phyloP scores from a whole-genome alignment of 176 grass and related monocot genomes.

The Eleusine coracana region DNA sequence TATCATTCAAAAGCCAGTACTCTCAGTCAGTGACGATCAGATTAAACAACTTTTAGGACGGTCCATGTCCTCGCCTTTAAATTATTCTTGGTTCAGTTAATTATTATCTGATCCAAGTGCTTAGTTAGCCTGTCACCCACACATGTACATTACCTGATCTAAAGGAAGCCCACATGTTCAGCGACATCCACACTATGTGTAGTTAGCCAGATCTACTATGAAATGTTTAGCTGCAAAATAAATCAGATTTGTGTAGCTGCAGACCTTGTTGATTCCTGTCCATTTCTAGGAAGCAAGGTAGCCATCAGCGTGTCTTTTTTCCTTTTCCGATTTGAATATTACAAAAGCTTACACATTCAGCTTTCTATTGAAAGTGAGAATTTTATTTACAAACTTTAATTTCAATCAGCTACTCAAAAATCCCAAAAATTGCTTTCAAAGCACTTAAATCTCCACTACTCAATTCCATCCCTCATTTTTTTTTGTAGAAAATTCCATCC shows the following conservation, averaged over 20 bases:
- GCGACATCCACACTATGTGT: not conserved
- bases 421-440: not conserved
- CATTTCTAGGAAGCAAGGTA: slow-evolving; percentile 20
- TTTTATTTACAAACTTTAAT: not conserved
- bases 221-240: not conserved
- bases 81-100: not conserved
- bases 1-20: slow-evolving; percentile 24
- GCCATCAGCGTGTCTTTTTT: not conserved
- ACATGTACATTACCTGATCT: not conserved
- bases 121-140: not conserved
- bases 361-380: not conserved
- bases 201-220: not conserved
- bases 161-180: not conserved
- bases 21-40: not conserved
- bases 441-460: too few species aligned
- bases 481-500: too few species aligned
- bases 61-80: slow-evolving; percentile 31
- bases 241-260: slow-evolving; percentile 13
- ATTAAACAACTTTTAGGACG: slow-evolving; percentile 28
- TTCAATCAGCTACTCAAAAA: not conserved
- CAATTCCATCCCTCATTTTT: too few species aligned
- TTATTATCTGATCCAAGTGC: not conserved
- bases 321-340: not conserved
- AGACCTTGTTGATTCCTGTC: not conserved
- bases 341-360: not conserved